A percentile compares a stretch with the other conserved stretches of the same genome.
Conservation (phyloP, 192 early-diverging fungal species). For the Obelidium mucronatum region DNA sequence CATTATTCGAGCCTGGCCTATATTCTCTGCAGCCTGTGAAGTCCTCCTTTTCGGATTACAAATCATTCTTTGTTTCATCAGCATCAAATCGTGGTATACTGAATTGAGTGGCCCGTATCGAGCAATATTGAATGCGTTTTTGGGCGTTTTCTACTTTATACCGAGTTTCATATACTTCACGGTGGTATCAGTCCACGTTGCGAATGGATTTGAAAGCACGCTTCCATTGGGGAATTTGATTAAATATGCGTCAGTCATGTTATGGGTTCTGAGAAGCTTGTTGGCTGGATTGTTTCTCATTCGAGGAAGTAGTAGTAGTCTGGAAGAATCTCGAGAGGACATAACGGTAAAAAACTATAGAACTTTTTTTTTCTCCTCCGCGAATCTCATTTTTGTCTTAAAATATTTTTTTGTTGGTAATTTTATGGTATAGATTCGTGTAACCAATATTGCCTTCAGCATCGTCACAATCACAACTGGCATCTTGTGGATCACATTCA, state of each 20-base stretch:
- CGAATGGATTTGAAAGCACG: conserved; percentile 1
- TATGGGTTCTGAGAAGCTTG: conserved; percentile 18
- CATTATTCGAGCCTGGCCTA: not conserved
- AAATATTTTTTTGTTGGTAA: not conserved
- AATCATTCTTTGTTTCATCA: conserved; percentile 15
- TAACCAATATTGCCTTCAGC: not conserved
- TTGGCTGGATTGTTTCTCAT: not conserved
- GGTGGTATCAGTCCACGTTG: conserved; percentile 20
- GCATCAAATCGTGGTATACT: not conserved
- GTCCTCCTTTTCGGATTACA: conserved; percentile 8
- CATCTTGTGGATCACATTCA: conserved; percentile 14
- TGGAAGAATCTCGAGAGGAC: not conserved
- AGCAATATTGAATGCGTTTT: not conserved
- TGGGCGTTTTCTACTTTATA: conserved; percentile 1
- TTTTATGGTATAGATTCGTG: conserved; percentile 1
- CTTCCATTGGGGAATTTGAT: conserved; percentile 4
- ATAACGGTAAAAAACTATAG: not conserved
- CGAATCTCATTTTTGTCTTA: not conserved
- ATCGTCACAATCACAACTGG: not conserved
- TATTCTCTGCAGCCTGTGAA: conserved; percentile 16
- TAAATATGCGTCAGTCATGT: conserved; percentile 23
- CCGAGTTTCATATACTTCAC: conserved; percentile 16
- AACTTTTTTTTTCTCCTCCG: not conserved
- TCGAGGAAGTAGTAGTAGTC: not conserved
- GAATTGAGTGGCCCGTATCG: not conserved